Percentiles rank a stretch among this genome's conserved stretches.
These are phyloP conservation scores for Trypanosoma melophagium DNA, from an alignment of 208 protist species.

Conservation along the genomic window DNA sequence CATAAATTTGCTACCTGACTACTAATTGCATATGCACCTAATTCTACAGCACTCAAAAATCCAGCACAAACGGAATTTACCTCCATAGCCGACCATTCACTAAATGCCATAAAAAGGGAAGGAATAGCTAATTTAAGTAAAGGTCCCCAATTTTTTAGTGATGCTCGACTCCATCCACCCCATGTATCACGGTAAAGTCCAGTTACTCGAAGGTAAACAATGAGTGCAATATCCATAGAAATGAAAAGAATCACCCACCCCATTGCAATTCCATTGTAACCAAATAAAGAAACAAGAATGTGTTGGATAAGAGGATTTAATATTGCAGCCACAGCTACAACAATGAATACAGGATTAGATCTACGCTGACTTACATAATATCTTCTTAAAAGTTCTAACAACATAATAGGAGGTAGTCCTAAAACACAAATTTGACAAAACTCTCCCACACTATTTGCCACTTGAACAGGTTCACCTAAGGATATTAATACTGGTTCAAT, in stretches of 20 bases:
- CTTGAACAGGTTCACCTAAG: slow-evolving; percentile 41
- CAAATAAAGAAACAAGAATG: slow-evolving; percentile 60
- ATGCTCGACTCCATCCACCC: slow-evolving; percentile 64
- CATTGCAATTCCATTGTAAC: slow-evolving; percentile 72
- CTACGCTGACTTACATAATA: slow-evolving; percentile 84
- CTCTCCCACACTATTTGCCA: slow-evolving; percentile 55
- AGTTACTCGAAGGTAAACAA: slow-evolving; percentile 49
- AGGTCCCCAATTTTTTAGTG: slow-evolving; percentile 45
- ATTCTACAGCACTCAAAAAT: slow-evolving; percentile 49
- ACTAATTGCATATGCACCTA: slow-evolving; percentile 78
- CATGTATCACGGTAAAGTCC: slow-evolving; percentile 72
- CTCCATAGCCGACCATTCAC: slow-evolving; percentile 82
- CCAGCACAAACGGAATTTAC: slow-evolving; percentile 71
- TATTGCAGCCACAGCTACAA: slow-evolving; percentile 52
- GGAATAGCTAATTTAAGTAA: slow-evolving; percentile 70
- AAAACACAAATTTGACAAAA: slow-evolving; percentile 71
- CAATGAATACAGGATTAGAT: slow-evolving; percentile 74
- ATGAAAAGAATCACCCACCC: slow-evolving; percentile 77
- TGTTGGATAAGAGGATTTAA: slow-evolving; percentile 71
- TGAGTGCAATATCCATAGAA: slow-evolving; percentile 46
- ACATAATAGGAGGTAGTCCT: slow-evolving; percentile 59
- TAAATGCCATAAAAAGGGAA: slow-evolving; percentile 80
- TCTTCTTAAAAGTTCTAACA: slow-evolving; percentile 68
- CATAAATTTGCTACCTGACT: slow-evolving; percentile 72
- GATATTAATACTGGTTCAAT: slow-evolving; percentile 42